Evolutionary conservation across 129 eudicot genomes (phyloP), one percentile per base, ranked within the genome.

Genomic region (Centrapalus pauciflorus): DNA sequence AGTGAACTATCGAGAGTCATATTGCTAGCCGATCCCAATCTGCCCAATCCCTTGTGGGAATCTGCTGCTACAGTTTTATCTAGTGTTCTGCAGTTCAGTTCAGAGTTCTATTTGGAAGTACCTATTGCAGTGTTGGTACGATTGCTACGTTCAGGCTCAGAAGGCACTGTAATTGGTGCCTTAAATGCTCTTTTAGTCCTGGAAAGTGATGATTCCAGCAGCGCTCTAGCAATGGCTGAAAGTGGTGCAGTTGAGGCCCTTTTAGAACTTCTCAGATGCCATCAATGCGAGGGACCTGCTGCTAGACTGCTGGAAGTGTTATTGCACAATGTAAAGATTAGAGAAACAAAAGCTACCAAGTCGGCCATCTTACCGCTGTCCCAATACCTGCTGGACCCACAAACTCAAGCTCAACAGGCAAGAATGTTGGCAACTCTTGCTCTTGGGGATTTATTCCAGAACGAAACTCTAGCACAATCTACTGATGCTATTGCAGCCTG

Each of bases 341-440:
- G 99, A 74, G 99, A 94, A 65, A 78, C 97, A 9, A 94, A 89
- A 81, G 95, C 85, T 26, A 84, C 84, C 34, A 89, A 86, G 66
- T 72, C 97, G 2, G 99, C 99, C 0, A 94, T 94, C 25, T 16
- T 89, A 57, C 99, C 97, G 3, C 61, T 94, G 55, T 94, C 97
- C n/a, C 97, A 94, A 61, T 94, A 94, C 73, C 93, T 94, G 34
- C 62, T 94, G 80, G 97, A 94, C 56, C 99, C 99, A 40, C 99
- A 94, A 76, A 94, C 94, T 20, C 99, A 94, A 84, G 97, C 94
- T 73, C 99, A 89, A 60, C 99, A 94, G 70, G 99, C 95, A 11
- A 86, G 99, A 65, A 61, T 94, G 49, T 72, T 94, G 73, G 99
- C 97, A 48, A 94, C 99, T 41, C 95, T 94, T 66, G 99, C 99